Conservation (phyloP, 371 early-diverging fungal genomes). For the Neoconidiobolus thromboides region DNA sequence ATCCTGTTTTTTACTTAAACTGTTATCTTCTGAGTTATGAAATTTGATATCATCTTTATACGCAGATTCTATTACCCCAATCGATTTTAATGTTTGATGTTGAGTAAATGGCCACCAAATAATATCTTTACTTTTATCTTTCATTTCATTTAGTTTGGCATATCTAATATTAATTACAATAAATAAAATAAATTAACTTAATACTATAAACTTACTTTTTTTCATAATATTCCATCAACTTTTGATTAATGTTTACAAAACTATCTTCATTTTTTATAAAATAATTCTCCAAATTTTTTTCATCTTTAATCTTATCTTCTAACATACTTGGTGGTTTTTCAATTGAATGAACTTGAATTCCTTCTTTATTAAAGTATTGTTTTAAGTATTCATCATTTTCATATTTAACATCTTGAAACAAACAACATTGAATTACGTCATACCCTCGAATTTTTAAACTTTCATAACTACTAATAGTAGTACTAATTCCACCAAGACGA, state of each 20-base stretch:
- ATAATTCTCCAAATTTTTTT: conserved; percentile 29
- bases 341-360: conserved; percentile 17
- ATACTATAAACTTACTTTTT: conserved; percentile 1
- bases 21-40: conserved; percentile 13
- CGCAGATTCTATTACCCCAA: conserved; percentile 62
- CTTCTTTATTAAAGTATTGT: conserved; percentile 12
- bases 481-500: conserved; percentile 59
- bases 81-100: conserved; percentile 34
- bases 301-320: conserved; percentile 22
- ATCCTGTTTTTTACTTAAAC: conserved; percentile 36
- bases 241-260: conserved; percentile 22
- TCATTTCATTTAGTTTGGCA: conserved; percentile 34
- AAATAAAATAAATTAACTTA: no score
- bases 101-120: conserved; percentile 84
- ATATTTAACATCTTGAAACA: conserved; percentile 38
- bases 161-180: conserved; percentile 12
- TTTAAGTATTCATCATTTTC: conserved; percentile 34
- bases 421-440: conserved; percentile 40
- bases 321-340: conserved; percentile 28
- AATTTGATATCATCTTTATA: conserved; percentile 40
- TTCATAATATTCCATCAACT: conserved; percentile 25
- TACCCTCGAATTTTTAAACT: conserved; percentile 47
- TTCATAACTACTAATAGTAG: conserved; percentile 56
- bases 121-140: conserved; percentile 22
- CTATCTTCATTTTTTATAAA: conserved; percentile 28